Evolutionary conservation across 2,329 filamentous ascomycete genomes (phyloP), one percentile per base, ranked within the genome.

Genomic region (Fusarium sp.): DNA sequence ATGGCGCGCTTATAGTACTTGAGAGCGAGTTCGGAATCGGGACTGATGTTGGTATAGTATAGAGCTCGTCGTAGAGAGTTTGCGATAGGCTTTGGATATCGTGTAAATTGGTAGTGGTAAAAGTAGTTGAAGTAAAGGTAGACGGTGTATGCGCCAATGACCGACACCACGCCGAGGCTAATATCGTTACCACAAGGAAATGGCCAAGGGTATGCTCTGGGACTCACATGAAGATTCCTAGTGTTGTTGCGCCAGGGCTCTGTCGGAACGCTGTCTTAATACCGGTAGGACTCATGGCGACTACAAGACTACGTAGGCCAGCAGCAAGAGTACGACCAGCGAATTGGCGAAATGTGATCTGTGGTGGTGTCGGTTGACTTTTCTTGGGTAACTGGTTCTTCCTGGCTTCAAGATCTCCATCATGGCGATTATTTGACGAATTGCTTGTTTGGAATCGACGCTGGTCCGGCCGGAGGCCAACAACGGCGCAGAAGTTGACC

Each of bases 1-100:
- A 98, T 85, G 7, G 95, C 94, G 73, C 92, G 88, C 76, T 91
- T 91, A 80, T 97, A 98, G 80, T 94, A 94, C 74, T 94, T 92
- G 66, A 97, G 85, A 2, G 95, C 95, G 60, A 92, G 87, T 65
- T 92, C 88, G 6, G 93, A 90, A 66, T 97, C 92, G 9, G 92
- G 87, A 42, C 89, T 86, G 72, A 92, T 89, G 77, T 96, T 95
- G 73, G 91, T 93, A 82, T 94, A 97, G 83, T 95, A 98, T 31
- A 98, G 84, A 0, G 94, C 96, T 73, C 91, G 89, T 37, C 96
- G 93, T 51, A 99, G 86, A 68, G 93, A 90, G 76, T 92, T 91
- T 15, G 93, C 93, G 38, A 95, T 90, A 3, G 90, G 86, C 45
- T 92, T 89, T 5, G 93, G 93, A 78, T 86, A 90, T 65, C 82